phyloP scores from a whole-genome alignment of 257 asterid species.

The Solanum rostratum region DNA sequence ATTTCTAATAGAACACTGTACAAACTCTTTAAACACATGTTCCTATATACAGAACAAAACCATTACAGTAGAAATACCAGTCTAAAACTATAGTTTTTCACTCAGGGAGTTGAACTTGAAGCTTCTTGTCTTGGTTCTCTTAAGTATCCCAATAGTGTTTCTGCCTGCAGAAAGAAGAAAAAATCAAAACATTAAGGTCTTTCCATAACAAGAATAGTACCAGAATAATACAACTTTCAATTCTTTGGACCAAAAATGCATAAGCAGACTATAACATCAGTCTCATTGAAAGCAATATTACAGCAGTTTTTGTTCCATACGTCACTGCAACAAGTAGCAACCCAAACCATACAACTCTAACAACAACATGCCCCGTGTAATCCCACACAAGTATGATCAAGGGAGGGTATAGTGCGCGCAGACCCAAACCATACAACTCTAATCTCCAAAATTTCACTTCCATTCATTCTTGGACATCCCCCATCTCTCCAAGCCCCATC shows the following conservation, averaged over 20 bases:
- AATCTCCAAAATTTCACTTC: neutral
- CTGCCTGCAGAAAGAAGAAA: constrained; percentile 55
- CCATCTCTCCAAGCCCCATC: neutral
- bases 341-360: neutral
- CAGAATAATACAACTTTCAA: constrained; percentile 9
- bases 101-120: constrained; percentile 55
- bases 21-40: constrained; percentile 25
- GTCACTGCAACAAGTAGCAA: neutral
- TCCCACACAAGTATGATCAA: neutral
- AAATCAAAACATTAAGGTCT: neutral
- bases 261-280: neutral
- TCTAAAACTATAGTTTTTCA: constrained; percentile 5
- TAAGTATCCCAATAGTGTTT: constrained; percentile 76
- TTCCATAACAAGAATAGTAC: neutral
- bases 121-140: constrained; percentile 94
- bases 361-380: neutral
- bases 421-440: neutral
- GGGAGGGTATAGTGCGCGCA: neutral
- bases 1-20: constrained; percentile 46
- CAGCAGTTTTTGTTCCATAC: constrained; percentile 2
- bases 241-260: neutral
- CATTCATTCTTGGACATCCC: neutral
- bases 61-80: constrained; percentile 16
- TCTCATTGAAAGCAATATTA: constrained; percentile 17
- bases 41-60: constrained; percentile 40